A percentile compares a stretch with the other conserved stretches of the same genome.
phyloP scores from a whole-genome alignment of 768 basidiomycete genomes.

The Leccinum obscurum region DNA sequence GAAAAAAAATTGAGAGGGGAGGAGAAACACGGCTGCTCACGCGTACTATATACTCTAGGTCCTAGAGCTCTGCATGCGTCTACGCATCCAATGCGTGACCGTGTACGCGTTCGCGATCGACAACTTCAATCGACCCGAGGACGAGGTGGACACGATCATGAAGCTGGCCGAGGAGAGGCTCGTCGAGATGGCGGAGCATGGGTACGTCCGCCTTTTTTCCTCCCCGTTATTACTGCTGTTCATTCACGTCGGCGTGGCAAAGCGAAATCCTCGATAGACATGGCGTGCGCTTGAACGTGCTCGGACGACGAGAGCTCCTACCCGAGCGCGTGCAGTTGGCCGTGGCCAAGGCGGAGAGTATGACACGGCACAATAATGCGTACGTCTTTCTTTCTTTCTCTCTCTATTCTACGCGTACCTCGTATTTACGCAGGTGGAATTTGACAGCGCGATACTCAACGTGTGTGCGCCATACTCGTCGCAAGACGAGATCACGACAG shows the following conservation, averaged over 20 bases:
- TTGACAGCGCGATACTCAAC: slow-evolving; percentile 78
- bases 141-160: slow-evolving; percentile 90
- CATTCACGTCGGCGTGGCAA: background rate
- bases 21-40: background rate
- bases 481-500: slow-evolving; percentile 85
- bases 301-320: slow-evolving; percentile 76
- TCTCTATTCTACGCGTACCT: background rate
- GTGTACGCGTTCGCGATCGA: slow-evolving; percentile 99
- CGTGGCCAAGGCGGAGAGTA: slow-evolving; percentile 65
- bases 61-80: slow-evolving; percentile 77
- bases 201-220: slow-evolving; percentile 49
- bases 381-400: slow-evolving; percentile 28
- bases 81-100: slow-evolving; percentile 82
- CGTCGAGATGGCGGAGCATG: slow-evolving; percentile 73
- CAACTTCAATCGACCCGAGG: slow-evolving; percentile 86
- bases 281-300: slow-evolving; percentile 79
- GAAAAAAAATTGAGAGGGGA: slow-evolving; percentile 24
- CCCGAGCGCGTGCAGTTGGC: slow-evolving; percentile 74
- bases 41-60: slow-evolving; percentile 47
- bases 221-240: background rate
- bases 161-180: slow-evolving; percentile 46
- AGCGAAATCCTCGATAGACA: slow-evolving; percentile 82
- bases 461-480: slow-evolving; percentile 92
- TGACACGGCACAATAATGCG: slow-evolving; percentile 76
- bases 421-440: background rate